Conservation (phyloP, 306 rosid genomes). For the Vicia sativa region DNA sequence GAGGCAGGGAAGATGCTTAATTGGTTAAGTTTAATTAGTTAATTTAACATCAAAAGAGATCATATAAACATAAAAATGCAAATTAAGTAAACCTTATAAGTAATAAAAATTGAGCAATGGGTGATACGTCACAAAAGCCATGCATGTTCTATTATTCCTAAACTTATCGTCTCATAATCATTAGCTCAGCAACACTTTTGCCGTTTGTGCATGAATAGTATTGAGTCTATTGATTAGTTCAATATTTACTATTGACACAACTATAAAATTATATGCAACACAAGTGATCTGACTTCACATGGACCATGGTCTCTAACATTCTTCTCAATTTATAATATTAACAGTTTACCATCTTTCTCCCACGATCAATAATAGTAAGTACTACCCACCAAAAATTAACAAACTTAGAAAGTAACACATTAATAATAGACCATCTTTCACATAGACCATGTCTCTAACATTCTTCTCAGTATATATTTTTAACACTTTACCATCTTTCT, state of each 20-base stretch:
- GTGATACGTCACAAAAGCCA: slow-evolving; percentile 23
- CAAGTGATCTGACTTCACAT: slow-evolving; percentile 18
- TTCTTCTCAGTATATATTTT: slow-evolving; percentile 15
- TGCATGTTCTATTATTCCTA: slow-evolving; percentile 3
- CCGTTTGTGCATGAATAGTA: not conserved
- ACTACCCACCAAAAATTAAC: slow-evolving; percentile 6
- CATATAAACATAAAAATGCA: not conserved
- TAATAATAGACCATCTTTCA: not conserved
- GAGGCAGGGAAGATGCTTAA: not conserved
- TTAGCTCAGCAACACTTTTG: slow-evolving; percentile 14
- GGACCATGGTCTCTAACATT: slow-evolving; percentile 24
- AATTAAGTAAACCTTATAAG: not conserved
- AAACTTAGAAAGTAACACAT: slow-evolving; percentile 3
- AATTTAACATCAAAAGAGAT: slow-evolving; percentile 18
- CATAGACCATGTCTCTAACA: slow-evolving; percentile 21
- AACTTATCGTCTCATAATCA: slow-evolving; percentile 13
- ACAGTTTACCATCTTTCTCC: not conserved
- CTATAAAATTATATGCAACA: slow-evolving; percentile 18
- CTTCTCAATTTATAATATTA: slow-evolving; percentile 9
- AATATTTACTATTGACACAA: not conserved
- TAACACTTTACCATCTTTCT: not conserved
- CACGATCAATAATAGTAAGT: not conserved
- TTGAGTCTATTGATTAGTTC: not conserved
- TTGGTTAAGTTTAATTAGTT: slow-evolving; percentile 2
- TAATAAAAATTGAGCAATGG: not conserved